Evolutionary conservation across 768 basidiomycete genomes (phyloP), one percentile per base, ranked within the genome.

Genomic region (Austroboletus festivus): DNA sequence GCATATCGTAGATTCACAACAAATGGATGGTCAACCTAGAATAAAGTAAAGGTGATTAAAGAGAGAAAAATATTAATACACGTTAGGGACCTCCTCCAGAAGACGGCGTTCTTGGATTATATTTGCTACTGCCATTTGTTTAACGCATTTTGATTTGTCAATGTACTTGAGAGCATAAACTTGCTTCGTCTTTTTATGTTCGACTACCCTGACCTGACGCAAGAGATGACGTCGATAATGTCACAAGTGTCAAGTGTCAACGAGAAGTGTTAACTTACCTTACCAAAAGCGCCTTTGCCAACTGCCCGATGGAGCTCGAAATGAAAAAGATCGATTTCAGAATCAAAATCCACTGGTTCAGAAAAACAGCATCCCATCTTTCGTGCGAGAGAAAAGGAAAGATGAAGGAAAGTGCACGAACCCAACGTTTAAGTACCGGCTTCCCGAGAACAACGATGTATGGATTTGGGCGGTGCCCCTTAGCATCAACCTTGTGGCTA

Each of bases 91-190:
- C 82, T 97, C 93, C 69, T 98, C 94, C 20, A 97, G 74, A 38
- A 98, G 73, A 42, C 91, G 77, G 24, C 94, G 81, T 69, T 97
- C 94, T 68, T 98, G 94, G 47, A 97, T 90, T 59, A 91, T 85
- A 65, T 96, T 94, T 21, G 87, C 89, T 10, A 94, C 80, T 11
- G 93, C 91, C 68, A 87, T 90, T 73, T 93, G 91, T 63, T 85
- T 85, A 51, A 93, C 85, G 68, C 93, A 90, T 63, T 83, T 85
- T 39, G 89, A 78, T 70, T 98, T 98, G 70, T 98, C 94, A 73
- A 98, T 93, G 73, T 98, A 97, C 64, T 98, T 98, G 71, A 97
- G 83, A 19, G 94, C 94, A 64, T 90, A 96, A 2, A 97, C 77
- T 58, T 91, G 82, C 65, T 93, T 93, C 2, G 89, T 82, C 62